phyloP scores from a whole-genome alignment of 257 asterid genomes.

The Eucommia ulmoides region DNA sequence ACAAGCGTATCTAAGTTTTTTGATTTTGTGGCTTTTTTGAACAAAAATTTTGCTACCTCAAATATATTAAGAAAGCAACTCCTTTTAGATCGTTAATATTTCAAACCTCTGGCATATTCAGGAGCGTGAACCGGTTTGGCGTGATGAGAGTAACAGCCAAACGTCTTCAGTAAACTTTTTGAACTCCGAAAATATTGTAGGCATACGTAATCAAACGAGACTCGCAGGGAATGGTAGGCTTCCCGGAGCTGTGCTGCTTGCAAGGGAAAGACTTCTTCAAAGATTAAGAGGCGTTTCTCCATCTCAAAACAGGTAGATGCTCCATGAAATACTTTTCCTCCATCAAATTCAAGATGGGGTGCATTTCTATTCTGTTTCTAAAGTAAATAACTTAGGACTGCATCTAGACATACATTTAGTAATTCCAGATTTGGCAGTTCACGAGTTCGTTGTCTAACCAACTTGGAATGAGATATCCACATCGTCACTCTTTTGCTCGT shows the following conservation, averaged over 20 bases:
- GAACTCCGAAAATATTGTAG: slow-evolving; percentile 21
- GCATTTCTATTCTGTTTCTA: no score
- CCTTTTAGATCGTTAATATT: neutral
- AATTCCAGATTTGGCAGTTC: no score
- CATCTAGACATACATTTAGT: no score
- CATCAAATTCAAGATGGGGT: no score
- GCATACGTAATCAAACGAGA: slow-evolving; percentile 28
- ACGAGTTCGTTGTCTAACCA: no score
- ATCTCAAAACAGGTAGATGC: slow-evolving; percentile 53
- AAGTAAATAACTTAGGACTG: no score
- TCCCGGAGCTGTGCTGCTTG: slow-evolving; percentile 83
- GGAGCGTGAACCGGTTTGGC: slow-evolving; percentile 45
- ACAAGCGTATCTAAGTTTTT: neutral
- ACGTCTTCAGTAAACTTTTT: slow-evolving; percentile 20
- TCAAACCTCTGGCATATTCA: slow-evolving; percentile 16
- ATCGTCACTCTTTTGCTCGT: no score
- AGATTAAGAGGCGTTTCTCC: slow-evolving; percentile 74
- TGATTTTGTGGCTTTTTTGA: no score
- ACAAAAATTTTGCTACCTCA: neutral
- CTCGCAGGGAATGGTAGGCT: slow-evolving; percentile 49
- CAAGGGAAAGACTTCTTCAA: slow-evolving; percentile 80
- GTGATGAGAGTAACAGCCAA: slow-evolving; percentile 37
- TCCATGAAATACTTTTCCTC: no score
- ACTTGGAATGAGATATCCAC: no score
- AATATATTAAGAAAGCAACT: neutral